Conservation (phyloP, 257 asterid genomes). For the Catharanthus roseus region DNA sequence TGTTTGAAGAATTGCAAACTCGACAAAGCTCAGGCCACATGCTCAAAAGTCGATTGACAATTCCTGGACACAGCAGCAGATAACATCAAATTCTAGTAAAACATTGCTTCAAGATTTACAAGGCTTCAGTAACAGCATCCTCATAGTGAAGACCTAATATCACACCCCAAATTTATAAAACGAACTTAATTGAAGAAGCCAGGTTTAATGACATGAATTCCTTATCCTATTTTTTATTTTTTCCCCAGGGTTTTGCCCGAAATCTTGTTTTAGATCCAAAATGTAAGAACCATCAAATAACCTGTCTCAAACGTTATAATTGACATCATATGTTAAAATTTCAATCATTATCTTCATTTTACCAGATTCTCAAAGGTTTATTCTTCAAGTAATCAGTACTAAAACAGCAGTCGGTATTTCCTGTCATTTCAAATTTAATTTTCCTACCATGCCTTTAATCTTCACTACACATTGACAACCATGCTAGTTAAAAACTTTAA, state of each 20-base stretch:
- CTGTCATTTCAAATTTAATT: background rate
- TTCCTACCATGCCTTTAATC: background rate
- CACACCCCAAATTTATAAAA: background rate
- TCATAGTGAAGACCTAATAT: background rate
- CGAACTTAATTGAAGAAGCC: background rate
- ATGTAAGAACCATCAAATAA: background rate
- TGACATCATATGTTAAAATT: background rate
- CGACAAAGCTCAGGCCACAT: slow-evolving; percentile 94
- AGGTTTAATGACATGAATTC: background rate
- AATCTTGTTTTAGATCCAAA: background rate
- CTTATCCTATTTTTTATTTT: background rate
- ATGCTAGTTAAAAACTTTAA: background rate
- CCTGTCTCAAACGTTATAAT: background rate
- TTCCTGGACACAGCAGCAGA: slow-evolving; percentile 40
- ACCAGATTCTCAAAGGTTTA: background rate
- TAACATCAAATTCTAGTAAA: background rate
- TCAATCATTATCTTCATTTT: background rate
- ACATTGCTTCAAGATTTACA: background rate
- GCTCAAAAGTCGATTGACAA: slow-evolving; percentile 51
- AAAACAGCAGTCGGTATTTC: background rate
- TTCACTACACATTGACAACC: background rate
- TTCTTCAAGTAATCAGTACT: background rate
- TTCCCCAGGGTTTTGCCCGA: background rate
- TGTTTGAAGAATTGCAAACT: slow-evolving; percentile 80
- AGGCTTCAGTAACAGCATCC: background rate